Percentiles rank a stretch among this genome's conserved stretches.
Evolutionary conservation across 441 rosid species (phyloP).

Genomic region (Pelargonium australe): DNA sequence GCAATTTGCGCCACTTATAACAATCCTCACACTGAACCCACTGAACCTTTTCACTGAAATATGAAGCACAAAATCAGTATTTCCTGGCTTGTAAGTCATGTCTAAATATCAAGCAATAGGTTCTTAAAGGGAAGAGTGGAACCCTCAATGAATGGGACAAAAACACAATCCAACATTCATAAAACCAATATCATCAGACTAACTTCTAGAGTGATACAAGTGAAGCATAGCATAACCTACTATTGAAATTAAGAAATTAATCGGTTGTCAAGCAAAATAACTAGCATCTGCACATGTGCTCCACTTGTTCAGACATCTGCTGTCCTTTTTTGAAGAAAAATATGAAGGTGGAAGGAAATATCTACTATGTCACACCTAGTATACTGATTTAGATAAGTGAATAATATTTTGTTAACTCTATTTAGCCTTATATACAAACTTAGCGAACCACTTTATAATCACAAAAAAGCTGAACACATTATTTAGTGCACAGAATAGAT

Average conservation of each 20-base stretch:
- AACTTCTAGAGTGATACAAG: background rate
- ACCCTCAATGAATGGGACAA: no score
- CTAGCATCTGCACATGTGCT: background rate
- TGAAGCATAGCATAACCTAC: background rate
- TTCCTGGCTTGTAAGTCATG: background rate
- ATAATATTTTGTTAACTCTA: background rate
- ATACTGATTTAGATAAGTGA: background rate
- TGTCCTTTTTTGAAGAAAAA: background rate
- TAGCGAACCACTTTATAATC: no score
- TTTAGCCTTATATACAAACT: no score
- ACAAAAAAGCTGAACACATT: no score
- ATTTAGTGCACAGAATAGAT: no score
- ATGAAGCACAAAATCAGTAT: constrained; percentile 13
- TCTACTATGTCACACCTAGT: background rate
- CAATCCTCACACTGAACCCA: constrained; percentile 82
- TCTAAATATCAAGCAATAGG: no score
- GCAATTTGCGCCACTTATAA: constrained; percentile 70
- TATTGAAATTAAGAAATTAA: background rate
- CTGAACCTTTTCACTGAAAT: constrained; percentile 51
- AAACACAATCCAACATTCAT: no score
- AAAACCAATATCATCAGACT: background rate
- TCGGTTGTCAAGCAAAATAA: background rate
- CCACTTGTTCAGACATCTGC: background rate
- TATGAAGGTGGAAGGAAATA: background rate
- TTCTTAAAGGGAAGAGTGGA: no score